Conservation (phyloP, 495 filamentous ascomycete genomes). For the Patellaria atrata region DNA sequence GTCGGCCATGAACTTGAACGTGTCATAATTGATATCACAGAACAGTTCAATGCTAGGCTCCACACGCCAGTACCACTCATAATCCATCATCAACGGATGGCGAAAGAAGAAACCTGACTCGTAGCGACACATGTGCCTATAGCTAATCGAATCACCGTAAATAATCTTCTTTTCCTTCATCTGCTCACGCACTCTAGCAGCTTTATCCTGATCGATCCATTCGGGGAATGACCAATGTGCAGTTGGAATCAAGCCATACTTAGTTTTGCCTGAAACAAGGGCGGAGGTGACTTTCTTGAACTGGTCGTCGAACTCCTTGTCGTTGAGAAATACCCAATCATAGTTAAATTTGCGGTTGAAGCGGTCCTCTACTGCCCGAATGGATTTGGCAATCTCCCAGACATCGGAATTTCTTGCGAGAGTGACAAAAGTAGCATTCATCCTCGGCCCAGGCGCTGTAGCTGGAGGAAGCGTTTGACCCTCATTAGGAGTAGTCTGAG, state of each 20-base stretch:
- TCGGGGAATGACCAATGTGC: constrained; percentile 39
- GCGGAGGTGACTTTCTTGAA: constrained; percentile 87
- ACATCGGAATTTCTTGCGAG: constrained; percentile 83
- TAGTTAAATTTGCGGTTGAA: constrained; percentile 96
- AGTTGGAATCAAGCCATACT: constrained; percentile 54
- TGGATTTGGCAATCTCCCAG: constrained; percentile 92
- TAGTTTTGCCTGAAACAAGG: constrained; percentile 76
- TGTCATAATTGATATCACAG: constrained; percentile 35
- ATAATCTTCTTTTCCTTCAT: constrained; percentile 36
- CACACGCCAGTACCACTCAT: constrained; percentile 36
- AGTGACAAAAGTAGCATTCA: constrained; percentile 96
- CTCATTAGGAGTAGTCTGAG: constrained; percentile 17
- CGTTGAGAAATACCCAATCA: constrained; percentile 98
- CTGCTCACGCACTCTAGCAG: constrained; percentile 40
- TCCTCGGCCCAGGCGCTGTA: constrained; percentile 45
- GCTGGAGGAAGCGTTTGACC: constrained; percentile 32
- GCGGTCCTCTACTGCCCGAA: constrained; percentile 88
- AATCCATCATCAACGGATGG: constrained; percentile 31
- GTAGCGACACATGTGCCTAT: constrained; percentile 37
- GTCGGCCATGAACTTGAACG: constrained; percentile 33
- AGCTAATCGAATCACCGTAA: constrained; percentile 75
- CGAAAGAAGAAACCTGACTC: constrained; percentile 38
- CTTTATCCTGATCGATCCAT: constrained; percentile 42
- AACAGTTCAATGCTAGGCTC: constrained; percentile 32
- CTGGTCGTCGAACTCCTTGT: constrained; percentile 75